phyloP scores from a whole-genome alignment of 148 eudicot genomes.

The Bassia scoparia region DNA sequence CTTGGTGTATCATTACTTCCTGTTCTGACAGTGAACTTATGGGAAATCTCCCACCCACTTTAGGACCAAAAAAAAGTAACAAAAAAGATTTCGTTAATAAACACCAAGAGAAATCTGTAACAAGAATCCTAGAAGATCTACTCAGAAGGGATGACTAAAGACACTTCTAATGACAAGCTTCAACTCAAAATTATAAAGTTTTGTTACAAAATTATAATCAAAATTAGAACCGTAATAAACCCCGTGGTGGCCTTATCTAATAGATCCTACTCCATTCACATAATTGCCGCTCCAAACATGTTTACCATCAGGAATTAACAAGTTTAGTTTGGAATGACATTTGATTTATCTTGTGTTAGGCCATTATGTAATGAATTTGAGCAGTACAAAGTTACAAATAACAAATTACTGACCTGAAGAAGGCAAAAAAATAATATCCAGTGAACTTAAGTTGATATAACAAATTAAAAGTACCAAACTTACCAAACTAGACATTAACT shows the following conservation, averaged over 20 bases:
- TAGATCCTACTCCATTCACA: background rate
- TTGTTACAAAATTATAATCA: too few species aligned
- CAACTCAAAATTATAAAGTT: background rate
- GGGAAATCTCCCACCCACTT: slow-evolving; percentile 58
- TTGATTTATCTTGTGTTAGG: background rate
- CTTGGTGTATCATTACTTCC: slow-evolving; percentile 41
- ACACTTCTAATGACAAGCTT: background rate
- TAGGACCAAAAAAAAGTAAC: background rate
- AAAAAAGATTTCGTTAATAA: too few species aligned
- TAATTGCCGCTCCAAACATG: background rate
- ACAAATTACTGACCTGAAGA: background rate
- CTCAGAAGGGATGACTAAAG: background rate
- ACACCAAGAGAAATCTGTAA: too few species aligned
- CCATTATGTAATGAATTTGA: background rate
- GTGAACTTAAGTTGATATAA: background rate
- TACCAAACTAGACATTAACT: background rate
- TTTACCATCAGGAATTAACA: background rate
- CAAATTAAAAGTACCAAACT: background rate
- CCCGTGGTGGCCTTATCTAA: background rate
- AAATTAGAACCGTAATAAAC: too few species aligned
- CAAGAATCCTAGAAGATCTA: background rate
- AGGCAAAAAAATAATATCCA: too few species aligned
- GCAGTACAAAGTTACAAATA: background rate
- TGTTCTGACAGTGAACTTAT: slow-evolving; percentile 36
- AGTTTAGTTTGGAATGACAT: background rate